Base-by-base conservation (phyloP, 495 filamentous ascomycete genomes). In the Tuber microsphaerosporum region DNA sequence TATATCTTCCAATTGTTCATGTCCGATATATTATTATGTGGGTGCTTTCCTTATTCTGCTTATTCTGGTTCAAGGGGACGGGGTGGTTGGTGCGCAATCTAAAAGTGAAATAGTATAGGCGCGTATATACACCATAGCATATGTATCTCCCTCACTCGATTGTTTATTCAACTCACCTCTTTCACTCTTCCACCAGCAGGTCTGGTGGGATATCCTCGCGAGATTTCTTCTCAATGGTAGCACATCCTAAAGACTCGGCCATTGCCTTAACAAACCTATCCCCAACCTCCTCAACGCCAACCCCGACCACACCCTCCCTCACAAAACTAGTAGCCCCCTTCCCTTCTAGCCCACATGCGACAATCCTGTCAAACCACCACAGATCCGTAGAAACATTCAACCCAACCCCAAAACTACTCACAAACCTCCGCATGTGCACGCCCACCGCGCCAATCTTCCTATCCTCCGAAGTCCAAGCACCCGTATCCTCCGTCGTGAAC, bases 371-470 rank as follows among this genome's bases (percentile, higher is more conserved):
- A 79, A 94, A 93, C 90, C 91, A 93, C 69, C 82, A 72, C 82
- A 92, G 71, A 77, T 91, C 86, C 7, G 91, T 93, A 74, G 82
- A 81, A 34, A 96, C 86, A 85, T 99, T 99, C 80, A 99, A 82
- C 20, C 91, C 94, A 45, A 97, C 86, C 16, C 95, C 95, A 84
- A 93, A 92, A 81, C 91, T 92, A n/a, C 89, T 92, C 56, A 99
- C 89, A 84, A 95, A 89, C 70, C 94, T 85, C 19, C 93, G 85
- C 75, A 97, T 85, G 87, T 97, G 94, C 41, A 99, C 92, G 3
- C 95, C 95, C 9, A 99, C 84, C 3, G 93, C 92, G 3, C 92
- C 91, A 75, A 99, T 93, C 86, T 99, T 99, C 77, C 85, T 87
- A 71, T 87, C 81, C 2, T 82, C 81, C 8, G 69, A 71, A 26